Conservation (phyloP, 129 eudicot species). For the Artemisia tridentata region DNA sequence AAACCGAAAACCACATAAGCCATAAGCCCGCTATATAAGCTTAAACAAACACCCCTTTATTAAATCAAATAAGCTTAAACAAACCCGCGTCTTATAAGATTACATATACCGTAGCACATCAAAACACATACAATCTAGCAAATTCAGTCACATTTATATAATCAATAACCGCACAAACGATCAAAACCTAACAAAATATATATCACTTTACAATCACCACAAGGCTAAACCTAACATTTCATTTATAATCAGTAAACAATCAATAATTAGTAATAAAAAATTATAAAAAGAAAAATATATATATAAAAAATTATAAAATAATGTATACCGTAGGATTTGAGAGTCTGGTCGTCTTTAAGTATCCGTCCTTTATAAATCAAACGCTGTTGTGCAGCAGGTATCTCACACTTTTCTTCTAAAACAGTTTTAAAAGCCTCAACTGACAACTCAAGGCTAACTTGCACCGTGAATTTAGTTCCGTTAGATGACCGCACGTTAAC, state of each 20-base stretch:
- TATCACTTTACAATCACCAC: too few relatives aligned
- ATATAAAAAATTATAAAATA: neutral
- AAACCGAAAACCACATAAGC: too few relatives aligned
- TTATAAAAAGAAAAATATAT: too few relatives aligned
- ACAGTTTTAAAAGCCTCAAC: conserved; percentile 61
- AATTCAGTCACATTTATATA: neutral
- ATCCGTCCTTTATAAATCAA: conserved; percentile 80
- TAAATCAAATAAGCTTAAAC: too few relatives aligned
- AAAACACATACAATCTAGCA: neutral
- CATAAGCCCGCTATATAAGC: too few relatives aligned
- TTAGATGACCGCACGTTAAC: conserved; percentile 59
- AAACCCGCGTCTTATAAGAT: too few relatives aligned
- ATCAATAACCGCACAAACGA: neutral
- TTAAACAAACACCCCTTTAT: too few relatives aligned
- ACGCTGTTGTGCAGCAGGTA: conserved; percentile 63
- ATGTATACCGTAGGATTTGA: conserved; percentile 60
- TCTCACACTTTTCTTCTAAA: conserved; percentile 46
- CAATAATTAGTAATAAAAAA: neutral
- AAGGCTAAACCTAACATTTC: too few relatives aligned
- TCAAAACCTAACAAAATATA: too few relatives aligned
- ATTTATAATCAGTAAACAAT: too few relatives aligned
- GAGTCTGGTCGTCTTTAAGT: conserved; percentile 72
- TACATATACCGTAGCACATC: too few relatives aligned
- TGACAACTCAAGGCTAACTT: conserved; percentile 43
- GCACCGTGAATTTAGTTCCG: conserved; percentile 61